A percentile compares a stretch with the other conserved stretches of the same genome.
Conservation (phyloP, 768 basidiomycete genomes). For the Mycena galopus region DNA sequence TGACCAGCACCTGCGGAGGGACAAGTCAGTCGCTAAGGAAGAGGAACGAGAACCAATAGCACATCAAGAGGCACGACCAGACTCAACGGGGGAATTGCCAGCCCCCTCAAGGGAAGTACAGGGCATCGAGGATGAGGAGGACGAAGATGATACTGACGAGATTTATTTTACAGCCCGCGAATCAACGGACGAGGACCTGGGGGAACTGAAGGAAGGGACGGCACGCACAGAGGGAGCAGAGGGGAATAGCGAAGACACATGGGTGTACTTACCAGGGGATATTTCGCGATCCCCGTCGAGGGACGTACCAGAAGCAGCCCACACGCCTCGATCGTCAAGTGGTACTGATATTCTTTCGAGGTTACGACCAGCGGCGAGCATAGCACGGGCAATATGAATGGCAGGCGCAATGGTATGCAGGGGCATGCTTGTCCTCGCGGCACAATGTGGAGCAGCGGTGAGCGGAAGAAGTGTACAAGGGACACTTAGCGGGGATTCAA, state of each 20-base stretch:
- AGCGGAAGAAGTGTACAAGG: no score
- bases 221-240: not conserved
- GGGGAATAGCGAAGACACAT: conserved; percentile 18
- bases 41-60: not conserved
- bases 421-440: not conserved
- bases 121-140: not conserved
- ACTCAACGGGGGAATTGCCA: conserved; percentile 20
- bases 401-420: not conserved
- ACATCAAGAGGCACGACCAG: conserved; percentile 4
- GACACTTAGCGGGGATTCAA: no score
- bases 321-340: no score
- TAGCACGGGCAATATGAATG: not conserved
- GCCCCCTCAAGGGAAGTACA: conserved; percentile 17
- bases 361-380: not conserved
- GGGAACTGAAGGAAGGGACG: no score
- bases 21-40: no score
- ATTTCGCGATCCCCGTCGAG: no score
- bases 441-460: no score
- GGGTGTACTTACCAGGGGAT: no score
- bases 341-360: no score
- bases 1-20: no score
- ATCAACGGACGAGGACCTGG: not conserved
- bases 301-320: no score
- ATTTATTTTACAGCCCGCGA: conserved; percentile 3
- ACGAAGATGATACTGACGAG: conserved; percentile 2